These are phyloP conservation scores for Xylariaceae sp. DNA, from an alignment of 2,329 filamentous ascomycete genomes.

Conservation along the genomic window DNA sequence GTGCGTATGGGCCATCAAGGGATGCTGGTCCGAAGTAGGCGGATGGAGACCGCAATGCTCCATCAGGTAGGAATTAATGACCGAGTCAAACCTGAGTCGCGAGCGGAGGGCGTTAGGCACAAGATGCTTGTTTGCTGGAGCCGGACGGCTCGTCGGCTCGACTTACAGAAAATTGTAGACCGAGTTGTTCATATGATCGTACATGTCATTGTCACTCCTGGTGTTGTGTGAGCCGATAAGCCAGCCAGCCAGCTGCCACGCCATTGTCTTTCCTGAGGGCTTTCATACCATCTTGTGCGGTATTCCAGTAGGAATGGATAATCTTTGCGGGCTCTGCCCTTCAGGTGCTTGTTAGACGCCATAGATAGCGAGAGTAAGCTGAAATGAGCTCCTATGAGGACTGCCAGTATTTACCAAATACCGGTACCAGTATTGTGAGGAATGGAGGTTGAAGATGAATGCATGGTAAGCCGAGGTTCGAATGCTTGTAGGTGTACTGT, in stretches of 20 bases:
- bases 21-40: conserved; percentile 62
- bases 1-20: conserved; percentile 76
- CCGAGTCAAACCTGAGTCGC: conserved; percentile 73
- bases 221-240: conserved; percentile 6
- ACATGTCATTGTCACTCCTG: conserved; percentile 93
- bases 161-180: conserved; percentile 71
- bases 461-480: conserved; percentile 1
- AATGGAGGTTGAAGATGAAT: too few relatives aligned
- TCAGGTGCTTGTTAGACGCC: conserved; percentile 33
- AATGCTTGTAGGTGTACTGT: neutral
- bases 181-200: conserved; percentile 86
- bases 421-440: too few relatives aligned
- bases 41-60: conserved; percentile 68
- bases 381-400: too few relatives aligned
- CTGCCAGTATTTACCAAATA: too few relatives aligned
- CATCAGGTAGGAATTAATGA: conserved; percentile 85
- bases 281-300: conserved; percentile 69
- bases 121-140: neutral
- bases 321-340: conserved; percentile 58
- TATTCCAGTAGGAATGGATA: conserved; percentile 77
- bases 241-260: conserved; percentile 3
- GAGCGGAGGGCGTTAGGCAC: neutral
- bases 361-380: too few relatives aligned
- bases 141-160: neutral
- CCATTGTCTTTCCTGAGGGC: neutral